A percentile compares a stretch with the other conserved stretches of the same genome.
These are phyloP conservation scores for Xylaria sp. DNA, from an alignment of 2,329 filamentous ascomycete species.

Conservation along the genomic window DNA sequence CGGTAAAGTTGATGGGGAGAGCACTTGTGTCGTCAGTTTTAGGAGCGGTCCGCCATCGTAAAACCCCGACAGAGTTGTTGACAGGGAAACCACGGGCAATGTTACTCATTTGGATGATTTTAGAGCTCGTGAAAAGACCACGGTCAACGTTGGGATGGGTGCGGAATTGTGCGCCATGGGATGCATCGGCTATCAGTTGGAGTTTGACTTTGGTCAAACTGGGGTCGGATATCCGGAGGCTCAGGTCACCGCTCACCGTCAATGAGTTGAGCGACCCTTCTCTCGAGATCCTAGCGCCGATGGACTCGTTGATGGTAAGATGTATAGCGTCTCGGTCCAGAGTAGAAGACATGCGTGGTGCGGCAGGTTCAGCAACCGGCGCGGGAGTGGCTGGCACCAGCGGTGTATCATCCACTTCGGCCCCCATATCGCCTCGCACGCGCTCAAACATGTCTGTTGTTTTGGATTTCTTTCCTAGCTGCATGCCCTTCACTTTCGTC, in stretches of 20 bases:
- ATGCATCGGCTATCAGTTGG: constrained; percentile 77
- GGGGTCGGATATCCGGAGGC: constrained; percentile 88
- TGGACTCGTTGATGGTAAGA: constrained; percentile 87
- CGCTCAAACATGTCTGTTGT: constrained; percentile 97
- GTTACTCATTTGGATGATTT: constrained; percentile 90
- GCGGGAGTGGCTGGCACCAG: constrained; percentile 68
- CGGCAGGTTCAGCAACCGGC: constrained; percentile 62
- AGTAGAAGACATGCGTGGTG: constrained; percentile 71
- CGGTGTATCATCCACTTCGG: constrained; percentile 81
- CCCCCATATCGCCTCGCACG: constrained; percentile 89
- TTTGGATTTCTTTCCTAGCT: constrained; percentile 98
- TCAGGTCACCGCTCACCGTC: constrained; percentile 90
- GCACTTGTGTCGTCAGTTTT: constrained; percentile 82
- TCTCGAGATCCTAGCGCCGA: constrained; percentile 86
- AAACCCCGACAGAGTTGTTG: constrained; percentile 91
- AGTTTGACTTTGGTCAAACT: constrained; percentile 93
- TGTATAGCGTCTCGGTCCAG: constrained; percentile 87
- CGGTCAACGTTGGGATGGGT: constrained; percentile 98
- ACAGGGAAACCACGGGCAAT: constrained; percentile 88
- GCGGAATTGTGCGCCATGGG: constrained; percentile 88
- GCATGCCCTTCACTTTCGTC: constrained; percentile 96
- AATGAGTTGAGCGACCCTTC: constrained; percentile 89
- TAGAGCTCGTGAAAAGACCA: constrained; percentile 82
- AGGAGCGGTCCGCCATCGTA: constrained; percentile 89
- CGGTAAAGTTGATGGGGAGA: constrained; percentile 93